phyloP scores from a whole-genome alignment of 2,329 filamentous ascomycete species.

The Coniochaeta sp. region DNA sequence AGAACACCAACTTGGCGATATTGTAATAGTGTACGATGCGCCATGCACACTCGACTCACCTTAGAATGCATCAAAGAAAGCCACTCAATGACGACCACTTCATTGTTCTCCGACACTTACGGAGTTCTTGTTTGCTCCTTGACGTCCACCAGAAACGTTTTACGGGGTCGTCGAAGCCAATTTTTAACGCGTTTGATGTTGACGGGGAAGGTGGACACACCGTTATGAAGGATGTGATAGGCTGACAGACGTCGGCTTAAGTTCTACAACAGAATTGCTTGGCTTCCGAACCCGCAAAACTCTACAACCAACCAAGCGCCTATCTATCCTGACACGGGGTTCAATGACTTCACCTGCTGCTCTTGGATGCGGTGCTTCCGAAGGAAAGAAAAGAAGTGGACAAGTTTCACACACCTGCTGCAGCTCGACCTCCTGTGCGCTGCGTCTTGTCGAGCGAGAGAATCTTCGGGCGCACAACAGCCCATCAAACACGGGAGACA shows the following conservation, averaged over 20 bases:
- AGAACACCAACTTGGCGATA: background rate
- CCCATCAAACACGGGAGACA: constrained; percentile 1
- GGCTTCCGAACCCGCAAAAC: background rate
- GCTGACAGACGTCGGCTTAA: background rate
- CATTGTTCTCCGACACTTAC: too few relatives aligned
- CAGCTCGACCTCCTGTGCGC: background rate
- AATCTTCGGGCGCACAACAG: background rate
- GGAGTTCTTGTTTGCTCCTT: background rate
- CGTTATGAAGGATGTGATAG: background rate
- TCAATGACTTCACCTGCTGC: background rate
- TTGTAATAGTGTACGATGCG: background rate
- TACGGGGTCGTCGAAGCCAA: background rate
- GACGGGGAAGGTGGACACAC: constrained; percentile 1
- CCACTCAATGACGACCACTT: too few relatives aligned
- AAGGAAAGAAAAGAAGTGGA: too few relatives aligned
- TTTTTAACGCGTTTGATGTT: background rate
- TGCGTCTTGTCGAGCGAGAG: background rate
- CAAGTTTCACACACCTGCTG: background rate
- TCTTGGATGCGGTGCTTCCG: background rate
- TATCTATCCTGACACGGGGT: background rate
- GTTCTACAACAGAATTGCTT: too few relatives aligned
- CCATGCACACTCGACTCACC: too few relatives aligned
- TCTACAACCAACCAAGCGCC: background rate
- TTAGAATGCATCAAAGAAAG: too few relatives aligned
- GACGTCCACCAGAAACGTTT: background rate